Base-by-base conservation (phyloP, 345 rosid species). In the Carallia pectinifolia region DNA sequence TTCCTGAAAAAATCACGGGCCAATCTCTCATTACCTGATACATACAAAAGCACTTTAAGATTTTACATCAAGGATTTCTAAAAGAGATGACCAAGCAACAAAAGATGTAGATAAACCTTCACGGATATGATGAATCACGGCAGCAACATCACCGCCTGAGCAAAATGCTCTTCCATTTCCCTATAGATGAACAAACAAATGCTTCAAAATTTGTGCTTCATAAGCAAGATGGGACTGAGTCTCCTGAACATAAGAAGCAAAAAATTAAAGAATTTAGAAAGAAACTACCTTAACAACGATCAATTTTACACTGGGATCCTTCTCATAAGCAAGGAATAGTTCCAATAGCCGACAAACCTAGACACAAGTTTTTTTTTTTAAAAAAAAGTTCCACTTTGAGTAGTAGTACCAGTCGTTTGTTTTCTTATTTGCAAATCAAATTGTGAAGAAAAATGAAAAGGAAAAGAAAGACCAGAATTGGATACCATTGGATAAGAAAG, bases 101-200 rank as follows among this genome's bases (percentile, higher is more conserved):
- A 33, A 48, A 80, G n/a, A 23, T 40, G 59, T 44, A 53, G 17
- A 23, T 9, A 72, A 60, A 88, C 93, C 87, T 64, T 74, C 54
- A 23, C 31, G 53, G 17, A 86, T 78, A 66, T 80, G 80, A 70
- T 52, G 82, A 73, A 74, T 83, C 44, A 89, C 85, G 53, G 87
- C 76, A 38, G 88, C 81, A 65, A 88, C 92, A 80, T 93, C 98
- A 38, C 97, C 97, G 38, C 96, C 95, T 8, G 90, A 90, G 74
- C 85, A 90, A 65, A 93, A 90, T n/a, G 96, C 89, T 81, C 91
- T 85, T 69, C 96, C 96, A 47, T 76, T 83, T 13, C 94, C 93
- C 96, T 90, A 38, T 7, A 73, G 36, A 61, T 52, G 54, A 66
- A 69, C 5, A 69, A 39, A 2, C 19, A 50, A 17, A 44, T 2